Conservation (phyloP, 176 grass and related monocot genomes). For the Raddia guianensis region DNA sequence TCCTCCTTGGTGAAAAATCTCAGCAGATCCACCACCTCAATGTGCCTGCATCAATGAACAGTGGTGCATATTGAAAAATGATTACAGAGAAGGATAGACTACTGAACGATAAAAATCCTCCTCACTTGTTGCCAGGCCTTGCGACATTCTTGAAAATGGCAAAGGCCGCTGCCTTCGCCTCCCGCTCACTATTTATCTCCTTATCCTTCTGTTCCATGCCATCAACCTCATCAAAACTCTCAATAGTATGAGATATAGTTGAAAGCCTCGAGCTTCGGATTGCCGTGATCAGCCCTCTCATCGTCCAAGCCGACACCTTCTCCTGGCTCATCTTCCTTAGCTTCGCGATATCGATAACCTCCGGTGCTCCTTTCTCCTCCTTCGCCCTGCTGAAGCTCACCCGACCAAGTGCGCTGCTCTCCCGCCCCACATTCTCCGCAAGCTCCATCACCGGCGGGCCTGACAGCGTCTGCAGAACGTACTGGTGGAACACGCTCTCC, state of each 20-base stretch:
- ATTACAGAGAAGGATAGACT: neutral
- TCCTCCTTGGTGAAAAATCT: conserved; percentile 90
- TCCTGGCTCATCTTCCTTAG: conserved; percentile 85
- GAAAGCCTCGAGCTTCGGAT: conserved; percentile 78
- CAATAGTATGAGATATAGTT: conserved; percentile 77
- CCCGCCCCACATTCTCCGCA: conserved; percentile 70
- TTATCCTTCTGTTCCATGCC: conserved; percentile 70
- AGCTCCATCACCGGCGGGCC: conserved; percentile 81
- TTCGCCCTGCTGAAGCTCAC: conserved; percentile 67
- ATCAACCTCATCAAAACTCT: conserved; percentile 74
- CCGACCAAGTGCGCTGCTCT: conserved; percentile 46
- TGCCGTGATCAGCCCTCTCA: conserved; percentile 74
- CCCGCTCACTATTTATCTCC: conserved; percentile 86
- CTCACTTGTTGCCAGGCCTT: conserved; percentile 69
- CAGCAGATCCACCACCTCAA: conserved; percentile 81
- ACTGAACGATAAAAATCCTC: neutral
- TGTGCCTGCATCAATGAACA: conserved; percentile 55
- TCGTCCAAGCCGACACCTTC: conserved; percentile 92
- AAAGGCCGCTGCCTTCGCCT: conserved; percentile 69
- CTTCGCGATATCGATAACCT: conserved; percentile 65
- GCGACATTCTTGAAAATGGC: conserved; percentile 92
- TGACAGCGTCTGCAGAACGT: conserved; percentile 80
- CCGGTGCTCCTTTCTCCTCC: conserved; percentile 56
- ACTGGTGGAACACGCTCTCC: conserved; percentile 89
- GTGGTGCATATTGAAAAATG: conserved; percentile 13